A percentile compares a stretch with the other conserved stretches of the same genome.
Conservation (phyloP, 345 rosid species). For the Citrus mangshanensis region DNA sequence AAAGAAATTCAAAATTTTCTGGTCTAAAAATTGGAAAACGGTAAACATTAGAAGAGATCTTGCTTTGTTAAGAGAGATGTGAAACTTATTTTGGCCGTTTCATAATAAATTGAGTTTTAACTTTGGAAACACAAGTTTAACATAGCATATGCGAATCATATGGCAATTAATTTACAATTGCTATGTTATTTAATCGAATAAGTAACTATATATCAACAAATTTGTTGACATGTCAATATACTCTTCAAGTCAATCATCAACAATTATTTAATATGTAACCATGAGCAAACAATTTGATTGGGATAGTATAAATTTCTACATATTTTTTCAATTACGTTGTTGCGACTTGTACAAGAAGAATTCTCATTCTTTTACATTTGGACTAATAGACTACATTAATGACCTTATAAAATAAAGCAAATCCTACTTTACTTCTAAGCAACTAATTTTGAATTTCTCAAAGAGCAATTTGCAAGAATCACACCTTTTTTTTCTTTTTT, state of each 20-base stretch:
- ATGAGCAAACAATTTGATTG: not conserved
- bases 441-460: not conserved
- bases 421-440: not conserved
- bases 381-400: not conserved
- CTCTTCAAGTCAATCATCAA: not conserved
- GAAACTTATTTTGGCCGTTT: too few species aligned
- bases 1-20: too few species aligned
- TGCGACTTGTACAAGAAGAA: not conserved
- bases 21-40: too few species aligned
- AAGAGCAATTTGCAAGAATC: not conserved
- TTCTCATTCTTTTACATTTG: not conserved
- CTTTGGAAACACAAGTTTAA: not conserved
- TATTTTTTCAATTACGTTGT: not conserved
- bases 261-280: not conserved
- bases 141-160: too few species aligned
- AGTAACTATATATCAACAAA: not conserved
- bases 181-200: not conserved
- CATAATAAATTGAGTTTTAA: too few species aligned
- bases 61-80: too few species aligned
- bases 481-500: not conserved
- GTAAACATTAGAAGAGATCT: too few species aligned
- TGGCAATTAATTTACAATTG: not conserved
- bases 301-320: not conserved
- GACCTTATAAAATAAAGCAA: not conserved
- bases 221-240: not conserved